These are phyloP conservation scores for Rhizopogon vesiculosus DNA, from an alignment of 768 basidiomycete species.

Conservation along the genomic window DNA sequence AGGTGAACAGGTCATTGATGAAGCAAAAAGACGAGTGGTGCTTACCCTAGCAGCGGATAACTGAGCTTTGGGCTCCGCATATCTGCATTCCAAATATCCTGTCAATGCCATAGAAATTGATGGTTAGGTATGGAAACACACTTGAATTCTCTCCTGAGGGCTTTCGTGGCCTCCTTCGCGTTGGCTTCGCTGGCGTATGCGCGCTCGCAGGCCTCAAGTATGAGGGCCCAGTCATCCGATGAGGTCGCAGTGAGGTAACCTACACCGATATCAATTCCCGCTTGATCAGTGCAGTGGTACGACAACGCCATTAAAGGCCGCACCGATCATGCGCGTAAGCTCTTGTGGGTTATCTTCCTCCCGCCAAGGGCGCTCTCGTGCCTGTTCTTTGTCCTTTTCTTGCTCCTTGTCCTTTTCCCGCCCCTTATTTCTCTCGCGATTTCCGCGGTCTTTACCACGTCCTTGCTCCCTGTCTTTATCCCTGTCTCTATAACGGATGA, in stretches of 20 bases:
- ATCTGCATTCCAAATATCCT: conserved; percentile 32
- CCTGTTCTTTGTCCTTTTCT: conserved; percentile 16
- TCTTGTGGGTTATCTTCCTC: conserved; percentile 49
- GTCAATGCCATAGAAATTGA: conserved; percentile 4
- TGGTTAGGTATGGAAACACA: conserved; percentile 23
- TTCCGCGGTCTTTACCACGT: conserved; percentile 7
- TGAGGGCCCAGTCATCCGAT: conserved; percentile 78
- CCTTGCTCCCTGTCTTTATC: conserved; percentile 23
- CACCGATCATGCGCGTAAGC: conserved; percentile 73
- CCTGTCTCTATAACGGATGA: conserved; percentile 29
- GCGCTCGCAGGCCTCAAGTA: conserved; percentile 82
- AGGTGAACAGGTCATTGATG: background rate
- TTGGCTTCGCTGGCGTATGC: conserved; percentile 66
- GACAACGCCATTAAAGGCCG: conserved; percentile 4
- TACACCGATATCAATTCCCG: conserved; percentile 19
- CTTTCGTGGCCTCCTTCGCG: conserved; percentile 81
- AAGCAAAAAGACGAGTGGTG: conserved; percentile 17
- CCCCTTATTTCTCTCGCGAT: conserved; percentile 9
- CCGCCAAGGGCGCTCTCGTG: conserved; percentile 14
- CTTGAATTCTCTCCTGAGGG: conserved; percentile 85
- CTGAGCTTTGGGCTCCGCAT: conserved; percentile 71
- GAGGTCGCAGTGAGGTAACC: conserved; percentile 73
- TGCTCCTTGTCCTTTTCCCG: conserved; percentile 34
- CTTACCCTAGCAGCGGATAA: conserved; percentile 68
- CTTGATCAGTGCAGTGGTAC: background rate